These are phyloP conservation scores for Neurospora sublineolata DNA, from an alignment of 495 filamentous ascomycete genomes.

Conservation along the genomic window DNA sequence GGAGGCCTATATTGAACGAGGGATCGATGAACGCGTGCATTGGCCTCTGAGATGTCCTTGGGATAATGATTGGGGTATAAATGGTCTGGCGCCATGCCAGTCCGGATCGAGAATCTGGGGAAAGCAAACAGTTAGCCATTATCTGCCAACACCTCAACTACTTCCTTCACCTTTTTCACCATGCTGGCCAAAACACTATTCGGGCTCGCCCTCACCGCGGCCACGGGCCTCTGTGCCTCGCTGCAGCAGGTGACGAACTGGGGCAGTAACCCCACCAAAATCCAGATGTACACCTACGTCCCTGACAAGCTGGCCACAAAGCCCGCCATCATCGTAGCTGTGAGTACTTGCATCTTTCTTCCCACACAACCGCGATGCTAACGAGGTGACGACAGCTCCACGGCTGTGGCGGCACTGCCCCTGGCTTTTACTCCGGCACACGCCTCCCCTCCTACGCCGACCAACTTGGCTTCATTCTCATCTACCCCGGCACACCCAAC, in stretches of 20 bases:
- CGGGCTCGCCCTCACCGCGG: constrained; percentile 12
- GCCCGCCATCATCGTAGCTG: constrained; percentile 24
- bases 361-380: background rate
- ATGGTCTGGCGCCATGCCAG: background rate
- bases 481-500: constrained; percentile 39
- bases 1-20: background rate
- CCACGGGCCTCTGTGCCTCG: constrained; percentile 16
- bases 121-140: background rate
- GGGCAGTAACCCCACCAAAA: constrained; percentile 25
- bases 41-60: background rate
- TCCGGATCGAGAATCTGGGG: background rate
- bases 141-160: background rate
- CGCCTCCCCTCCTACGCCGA: constrained; percentile 32
- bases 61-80: background rate
- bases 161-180: background rate
- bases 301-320: constrained; percentile 28
- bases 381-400: constrained; percentile 19
- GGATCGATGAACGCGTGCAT: background rate
- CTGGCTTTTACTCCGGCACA: constrained; percentile 24
- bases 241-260: constrained; percentile 26
- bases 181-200: constrained; percentile 11
- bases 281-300: constrained; percentile 31
- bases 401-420: constrained; percentile 23
- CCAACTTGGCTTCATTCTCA: constrained; percentile 40
- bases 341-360: constrained; percentile 16